These are phyloP conservation scores for Lomentospora prolificans DNA, from an alignment of 2,329 filamentous ascomycete species.

Conservation along the genomic window DNA sequence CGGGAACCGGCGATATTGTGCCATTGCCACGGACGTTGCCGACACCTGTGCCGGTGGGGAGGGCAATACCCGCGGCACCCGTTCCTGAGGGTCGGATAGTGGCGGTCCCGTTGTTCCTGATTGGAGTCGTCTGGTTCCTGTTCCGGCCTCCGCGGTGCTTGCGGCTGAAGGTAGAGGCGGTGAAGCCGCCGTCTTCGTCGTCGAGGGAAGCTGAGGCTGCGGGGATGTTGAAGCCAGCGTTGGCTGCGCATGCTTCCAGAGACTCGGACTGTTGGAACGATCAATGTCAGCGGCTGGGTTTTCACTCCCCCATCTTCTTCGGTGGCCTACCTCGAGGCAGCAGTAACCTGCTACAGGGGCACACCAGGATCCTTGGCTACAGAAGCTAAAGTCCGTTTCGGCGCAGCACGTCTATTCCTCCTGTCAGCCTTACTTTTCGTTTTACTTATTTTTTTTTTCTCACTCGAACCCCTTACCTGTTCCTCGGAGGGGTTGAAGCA, in stretches of 20 bases:
- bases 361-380: neutral
- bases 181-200: neutral
- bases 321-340: slow-evolving; percentile 1
- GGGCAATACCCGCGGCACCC: neutral
- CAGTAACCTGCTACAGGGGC: slow-evolving; percentile 6
- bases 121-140: neutral
- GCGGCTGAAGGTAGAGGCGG: neutral
- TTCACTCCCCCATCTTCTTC: too few relatives aligned
- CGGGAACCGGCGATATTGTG: neutral
- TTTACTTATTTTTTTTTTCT: neutral
- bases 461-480: neutral
- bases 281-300: neutral
- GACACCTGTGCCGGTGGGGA: neutral
- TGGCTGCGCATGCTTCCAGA: slow-evolving; percentile 2
- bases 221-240: slow-evolving; percentile 1
- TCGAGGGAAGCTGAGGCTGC: neutral
- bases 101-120: neutral
- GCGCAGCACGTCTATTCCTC: slow-evolving; percentile 3
- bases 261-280: neutral
- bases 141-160: neutral
- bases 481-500: slow-evolving; percentile 3
- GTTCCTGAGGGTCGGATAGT: neutral
- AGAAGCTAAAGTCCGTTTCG: slow-evolving; percentile 3
- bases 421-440: neutral
- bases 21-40: neutral